Evolutionary conservation across 164 flowering plant genomes (phyloP).

Genomic region (Chimonanthus praecox): DNA sequence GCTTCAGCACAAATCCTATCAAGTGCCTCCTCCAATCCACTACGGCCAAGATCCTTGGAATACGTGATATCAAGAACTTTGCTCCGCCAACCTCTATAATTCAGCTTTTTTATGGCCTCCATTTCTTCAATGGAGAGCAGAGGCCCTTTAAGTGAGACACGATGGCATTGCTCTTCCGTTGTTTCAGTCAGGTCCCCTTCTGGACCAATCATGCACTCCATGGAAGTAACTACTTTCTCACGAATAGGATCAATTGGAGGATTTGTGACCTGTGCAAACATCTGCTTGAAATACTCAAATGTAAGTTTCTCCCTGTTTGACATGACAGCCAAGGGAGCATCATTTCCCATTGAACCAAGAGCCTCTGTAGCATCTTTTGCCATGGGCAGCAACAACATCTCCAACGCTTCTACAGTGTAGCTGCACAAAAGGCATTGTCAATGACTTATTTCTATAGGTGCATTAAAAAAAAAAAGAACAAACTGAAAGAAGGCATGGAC

Average conservation of each 20-base stretch:
- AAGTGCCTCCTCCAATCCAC: slow-evolving; percentile 88
- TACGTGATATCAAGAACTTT: slow-evolving; percentile 93
- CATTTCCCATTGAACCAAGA: slow-evolving; percentile 99
- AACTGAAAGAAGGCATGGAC: neutral
- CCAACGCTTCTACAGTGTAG: slow-evolving; percentile 89
- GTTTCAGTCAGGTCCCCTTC: slow-evolving; percentile 97
- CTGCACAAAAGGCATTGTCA: slow-evolving; percentile 31
- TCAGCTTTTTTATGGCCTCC: slow-evolving; percentile 91
- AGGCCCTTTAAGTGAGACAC: slow-evolving; percentile 91
- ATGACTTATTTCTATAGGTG: neutral
- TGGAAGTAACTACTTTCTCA: slow-evolving; percentile 96
- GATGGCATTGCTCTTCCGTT: slow-evolving; percentile 89
- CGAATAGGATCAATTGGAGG: slow-evolving; percentile 99
- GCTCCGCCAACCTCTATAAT: slow-evolving; percentile 89
- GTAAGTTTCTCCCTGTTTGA: slow-evolving; percentile 89
- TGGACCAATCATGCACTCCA: slow-evolving; percentile 98
- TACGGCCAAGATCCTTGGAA: slow-evolving; percentile 61
- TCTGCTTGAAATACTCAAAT: slow-evolving; percentile 98
- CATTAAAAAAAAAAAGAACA: neutral
- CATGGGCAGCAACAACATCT: slow-evolving; percentile 95
- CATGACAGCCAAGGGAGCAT: slow-evolving; percentile 98
- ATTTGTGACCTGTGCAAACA: slow-evolving; percentile 99
- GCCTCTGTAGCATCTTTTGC: slow-evolving; percentile 97
- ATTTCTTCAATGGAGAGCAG: slow-evolving; percentile 72
- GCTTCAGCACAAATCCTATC: slow-evolving; percentile 90